Evolutionary conservation across 2,329 filamentous ascomycete genomes (phyloP), one percentile per base, ranked within the genome.

Genomic region (Colletotrichum ledebouriae): DNA sequence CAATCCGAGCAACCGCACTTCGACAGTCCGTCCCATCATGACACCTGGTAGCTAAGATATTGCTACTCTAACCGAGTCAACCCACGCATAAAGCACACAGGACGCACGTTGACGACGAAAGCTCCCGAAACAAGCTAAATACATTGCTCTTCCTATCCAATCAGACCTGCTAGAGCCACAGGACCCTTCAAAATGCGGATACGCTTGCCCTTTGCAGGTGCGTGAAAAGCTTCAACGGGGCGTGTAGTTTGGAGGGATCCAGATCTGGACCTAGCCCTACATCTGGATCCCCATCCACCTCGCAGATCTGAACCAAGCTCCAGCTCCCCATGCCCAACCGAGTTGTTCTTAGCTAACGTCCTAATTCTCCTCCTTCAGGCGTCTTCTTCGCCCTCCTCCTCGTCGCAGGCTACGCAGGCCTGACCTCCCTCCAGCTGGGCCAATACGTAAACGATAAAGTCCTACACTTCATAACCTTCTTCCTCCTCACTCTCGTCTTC

Each of bases 381-480:
- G 85, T 86, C 72, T 95, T 92, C 79, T 79, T 88, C 80, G 77
- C 88, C 71, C 87, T 98, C 73, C 84, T 94, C 73, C 84, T 97
- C 69, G 80, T 92, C 62, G 89, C 92, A 69, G 94, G 88, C 71
- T 97, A 95, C 77, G 86, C 91, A 71, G 94, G 94, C 72, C 91
- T 98, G 64, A 90, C 93, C 37, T 82, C 86, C 44, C 77, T 89
- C 62, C 86, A 89, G 72, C 75, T 88, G 73, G 81, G 81, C 70
- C 73, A 80, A 70, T 78, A 85, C 75, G 87, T 95, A 77, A 94
- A 97, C 83, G 94, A 98, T 86, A 98, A 99, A 81, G 83, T 92
- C 75, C 86, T 98, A 33, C 96, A 98, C 80, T 86, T 92, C 74
- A 70, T 94, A 67, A 94, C 92, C 74, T 98, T 99, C 84, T 97